Percentiles rank a stretch among this genome's conserved stretches.
Conservation (phyloP, 768 basidiomycete genomes). For the Rhodocollybia butyracea region DNA sequence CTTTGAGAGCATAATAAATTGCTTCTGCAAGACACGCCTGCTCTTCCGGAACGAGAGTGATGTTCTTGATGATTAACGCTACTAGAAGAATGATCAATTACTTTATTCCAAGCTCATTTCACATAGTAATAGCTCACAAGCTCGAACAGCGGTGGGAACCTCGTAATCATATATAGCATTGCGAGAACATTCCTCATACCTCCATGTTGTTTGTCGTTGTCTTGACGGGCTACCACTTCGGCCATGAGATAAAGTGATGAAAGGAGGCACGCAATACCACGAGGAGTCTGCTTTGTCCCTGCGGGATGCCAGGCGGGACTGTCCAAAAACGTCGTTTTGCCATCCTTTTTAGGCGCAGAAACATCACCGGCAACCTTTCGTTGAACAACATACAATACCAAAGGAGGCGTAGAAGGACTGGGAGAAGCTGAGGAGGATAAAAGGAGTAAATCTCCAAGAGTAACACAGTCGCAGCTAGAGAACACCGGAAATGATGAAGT, state of each 20-base stretch:
- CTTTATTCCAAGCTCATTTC: background rate
- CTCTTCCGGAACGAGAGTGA: constrained; percentile 17
- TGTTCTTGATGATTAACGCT: constrained; percentile 20
- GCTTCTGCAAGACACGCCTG: constrained; percentile 21
- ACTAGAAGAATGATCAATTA: constrained; percentile 12
- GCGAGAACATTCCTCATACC: constrained; percentile 15
- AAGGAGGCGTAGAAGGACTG: background rate
- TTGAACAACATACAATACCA: constrained; percentile 20
- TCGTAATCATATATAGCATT: constrained; percentile 16
- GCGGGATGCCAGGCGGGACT: constrained; percentile 20
- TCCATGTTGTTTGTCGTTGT: constrained; percentile 13
- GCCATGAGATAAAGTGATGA: constrained; percentile 25
- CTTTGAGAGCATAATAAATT: constrained; percentile 18
- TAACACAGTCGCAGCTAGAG: constrained; percentile 20
- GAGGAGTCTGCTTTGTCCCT: constrained; percentile 17
- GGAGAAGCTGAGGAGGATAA: constrained; percentile 6
- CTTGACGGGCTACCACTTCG: constrained; percentile 17
- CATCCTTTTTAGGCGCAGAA: constrained; percentile 10
- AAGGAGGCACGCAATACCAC: constrained; percentile 27
- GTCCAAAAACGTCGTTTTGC: background rate
- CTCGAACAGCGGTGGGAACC: constrained; percentile 26
- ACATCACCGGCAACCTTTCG: constrained; percentile 19
- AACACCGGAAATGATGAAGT: constrained; percentile 19
- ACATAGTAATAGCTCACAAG: constrained; percentile 11
- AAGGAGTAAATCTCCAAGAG: constrained; percentile 10